Base-by-base conservation (phyloP, 192 early-diverging fungal species). In the Coemansia sp. region DNA sequence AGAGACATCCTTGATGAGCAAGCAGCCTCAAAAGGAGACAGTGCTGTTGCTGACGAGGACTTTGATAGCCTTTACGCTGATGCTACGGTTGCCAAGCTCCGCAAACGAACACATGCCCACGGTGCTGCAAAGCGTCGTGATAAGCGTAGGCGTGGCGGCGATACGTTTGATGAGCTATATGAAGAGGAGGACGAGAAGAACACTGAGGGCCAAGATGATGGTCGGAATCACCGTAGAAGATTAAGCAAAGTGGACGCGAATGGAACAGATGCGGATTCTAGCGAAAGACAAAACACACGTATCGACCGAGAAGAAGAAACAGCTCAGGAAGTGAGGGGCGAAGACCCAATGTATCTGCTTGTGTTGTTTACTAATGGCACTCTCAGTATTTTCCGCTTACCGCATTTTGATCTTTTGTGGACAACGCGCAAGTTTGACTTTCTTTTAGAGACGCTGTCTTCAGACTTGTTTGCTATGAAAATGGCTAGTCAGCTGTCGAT, bases 131-230 rank as follows among this genome's bases (percentile, higher is more conserved):
- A 64, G 55, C 70, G 67, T 14, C 69, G 55, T 6, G 32, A 19
- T 8, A 67, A 61, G 37, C 69, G 55, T 32, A 68, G 60, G 54
- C 54, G 63, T 42, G 56, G 16, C 16, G 76, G 37, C 22, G 72
- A 71, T 39, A 63, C 41, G 17, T 68, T 70, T 61, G 73, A 75
- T 43, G 73, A 75, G 22, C 65, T 70, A 37, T 84, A 83, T 51
- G 70, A 77, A 7, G 77, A 84, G 32, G 85, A 87, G 42, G 85
- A 78, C 17, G 75, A 85, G 5, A 77, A 76, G 39, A 64, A 48
- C 1, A n/a, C 7, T 1, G 44, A 39, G 0, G 5, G 56, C 25
- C 43, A n/a, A 53, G 37, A 17, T 14, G 22, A 1, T 12, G 13
- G 43, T 12, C 8, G 8, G 7, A 17, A 25, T 2, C 8, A 7